Percentiles rank a stretch among this genome's conserved stretches.
Conservation (phyloP, 1,284 basidiomycete species). For the Moesziomyces sp. region DNA sequence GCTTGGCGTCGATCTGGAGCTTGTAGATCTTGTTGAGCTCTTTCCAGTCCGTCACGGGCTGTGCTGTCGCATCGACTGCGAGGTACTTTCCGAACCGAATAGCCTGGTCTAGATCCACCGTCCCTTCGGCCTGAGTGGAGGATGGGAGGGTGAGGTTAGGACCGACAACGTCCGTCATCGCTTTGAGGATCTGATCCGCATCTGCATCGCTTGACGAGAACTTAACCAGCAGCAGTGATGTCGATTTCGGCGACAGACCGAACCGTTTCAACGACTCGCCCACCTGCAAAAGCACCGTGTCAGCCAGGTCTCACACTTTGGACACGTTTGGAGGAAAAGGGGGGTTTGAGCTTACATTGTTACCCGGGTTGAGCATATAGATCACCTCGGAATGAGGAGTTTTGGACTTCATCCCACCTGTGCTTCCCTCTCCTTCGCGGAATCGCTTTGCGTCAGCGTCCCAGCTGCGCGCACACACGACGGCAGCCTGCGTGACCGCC, state of each 20-base stretch:
- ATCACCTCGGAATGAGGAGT: constrained; percentile 51
- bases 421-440: constrained; percentile 34
- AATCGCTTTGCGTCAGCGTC: constrained; percentile 11
- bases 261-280: constrained; percentile 50
- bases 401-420: constrained; percentile 49
- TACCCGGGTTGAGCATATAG: constrained; percentile 43
- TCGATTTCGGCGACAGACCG: constrained; percentile 35
- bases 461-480: constrained; percentile 39
- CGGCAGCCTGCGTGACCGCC: constrained; percentile 37
- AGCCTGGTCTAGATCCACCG: constrained; percentile 28
- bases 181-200: constrained; percentile 7
- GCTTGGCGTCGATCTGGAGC: constrained; percentile 25
- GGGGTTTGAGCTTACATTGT: constrained; percentile 29
- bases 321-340: too few relatives aligned
- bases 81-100: constrained; percentile 19
- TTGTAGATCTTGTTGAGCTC: constrained; percentile 54
- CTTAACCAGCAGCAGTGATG: constrained; percentile 41
- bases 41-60: constrained; percentile 42
- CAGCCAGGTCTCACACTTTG: too few relatives aligned
- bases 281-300: constrained; percentile 10
- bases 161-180: constrained; percentile 36
- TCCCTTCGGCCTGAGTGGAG: too few relatives aligned
- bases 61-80: neutral
- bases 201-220: constrained; percentile 22
- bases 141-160: constrained; percentile 17